Evolutionary conservation across 139 green algal genomes (phyloP).

Genomic region (Axilococcus clingmanii): DNA sequence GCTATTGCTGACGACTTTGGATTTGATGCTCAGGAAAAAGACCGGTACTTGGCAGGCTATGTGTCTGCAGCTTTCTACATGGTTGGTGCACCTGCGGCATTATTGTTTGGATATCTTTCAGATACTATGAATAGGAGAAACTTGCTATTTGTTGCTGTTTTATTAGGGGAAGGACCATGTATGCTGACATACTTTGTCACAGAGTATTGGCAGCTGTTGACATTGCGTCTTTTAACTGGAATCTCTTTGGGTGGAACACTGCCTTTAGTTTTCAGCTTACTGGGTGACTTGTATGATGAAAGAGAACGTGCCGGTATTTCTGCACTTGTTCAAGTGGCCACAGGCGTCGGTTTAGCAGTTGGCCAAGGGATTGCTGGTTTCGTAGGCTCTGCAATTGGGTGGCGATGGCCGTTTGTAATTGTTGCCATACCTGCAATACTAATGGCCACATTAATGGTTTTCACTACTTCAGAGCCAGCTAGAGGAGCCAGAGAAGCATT

Average conservation of each 20-base stretch:
- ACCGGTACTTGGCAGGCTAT: constrained; percentile 56
- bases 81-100: constrained; percentile 63
- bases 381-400: constrained; percentile 52
- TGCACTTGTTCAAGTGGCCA: constrained; percentile 53
- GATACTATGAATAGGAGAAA: constrained; percentile 48
- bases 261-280: constrained; percentile 68
- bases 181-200: constrained; percentile 65
- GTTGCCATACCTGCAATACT: constrained; percentile 49
- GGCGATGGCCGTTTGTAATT: constrained; percentile 76
- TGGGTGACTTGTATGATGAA: constrained; percentile 61
- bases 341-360: constrained; percentile 46
- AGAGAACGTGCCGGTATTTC: constrained; percentile 28
- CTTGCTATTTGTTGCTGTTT: constrained; percentile 60
- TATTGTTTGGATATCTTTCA: constrained; percentile 59
- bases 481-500: constrained; percentile 40
- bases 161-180: constrained; percentile 66
- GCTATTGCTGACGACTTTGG: constrained; percentile 38
- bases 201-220: constrained; percentile 69
- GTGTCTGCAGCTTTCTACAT: constrained; percentile 75
- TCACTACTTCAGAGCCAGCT: constrained; percentile 46
- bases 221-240: constrained; percentile 69
- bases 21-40: constrained; percentile 52
- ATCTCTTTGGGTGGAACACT: constrained; percentile 67
- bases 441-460: constrained; percentile 46
- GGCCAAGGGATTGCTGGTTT: constrained; percentile 60